phyloP scores from a whole-genome alignment of 805 yeast species.

The Vanderwaltozyma tropicalis region DNA sequence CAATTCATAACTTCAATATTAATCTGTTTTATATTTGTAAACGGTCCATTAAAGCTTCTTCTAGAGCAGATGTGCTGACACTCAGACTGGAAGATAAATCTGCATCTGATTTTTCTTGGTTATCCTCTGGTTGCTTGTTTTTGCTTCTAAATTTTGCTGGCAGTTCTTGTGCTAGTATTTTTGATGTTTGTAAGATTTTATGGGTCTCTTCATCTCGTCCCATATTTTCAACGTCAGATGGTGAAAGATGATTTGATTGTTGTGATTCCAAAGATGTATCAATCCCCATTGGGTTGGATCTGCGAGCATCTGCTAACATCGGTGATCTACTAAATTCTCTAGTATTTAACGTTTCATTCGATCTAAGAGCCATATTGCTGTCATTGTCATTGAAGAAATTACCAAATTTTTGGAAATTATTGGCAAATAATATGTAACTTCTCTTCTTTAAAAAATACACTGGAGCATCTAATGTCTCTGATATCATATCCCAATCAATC shows the following conservation, averaged over 20 bases:
- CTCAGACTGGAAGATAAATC: slow-evolving; percentile 32
- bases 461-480: slow-evolving; percentile 30
- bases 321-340: too few relatives aligned
- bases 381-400: background rate
- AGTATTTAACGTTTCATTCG: background rate
- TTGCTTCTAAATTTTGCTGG: slow-evolving; percentile 2
- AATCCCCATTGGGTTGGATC: too few relatives aligned
- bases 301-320: too few relatives aligned
- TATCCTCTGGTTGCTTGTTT: background rate
- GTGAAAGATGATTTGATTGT: too few relatives aligned
- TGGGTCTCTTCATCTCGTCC: slow-evolving; percentile 3
- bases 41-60: slow-evolving; percentile 31
- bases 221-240: background rate
- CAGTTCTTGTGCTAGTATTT: slow-evolving; percentile 11
- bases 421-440: slow-evolving; percentile 21
- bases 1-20: too few relatives aligned
- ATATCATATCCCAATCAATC: slow-evolving; percentile 26
- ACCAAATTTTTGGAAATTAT: slow-evolving; percentile 12
- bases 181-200: slow-evolving; percentile 21
- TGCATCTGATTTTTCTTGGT: slow-evolving; percentile 12
- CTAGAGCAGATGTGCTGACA: slow-evolving; percentile 33
- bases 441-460: slow-evolving; percentile 21
- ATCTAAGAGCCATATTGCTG: background rate
- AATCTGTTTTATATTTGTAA: background rate
- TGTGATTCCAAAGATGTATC: too few relatives aligned